Percentiles rank a stretch among this genome's conserved stretches.
Conservation (phyloP, 2,329 filamentous ascomycete genomes). For the Colletotrichum tropicale region DNA sequence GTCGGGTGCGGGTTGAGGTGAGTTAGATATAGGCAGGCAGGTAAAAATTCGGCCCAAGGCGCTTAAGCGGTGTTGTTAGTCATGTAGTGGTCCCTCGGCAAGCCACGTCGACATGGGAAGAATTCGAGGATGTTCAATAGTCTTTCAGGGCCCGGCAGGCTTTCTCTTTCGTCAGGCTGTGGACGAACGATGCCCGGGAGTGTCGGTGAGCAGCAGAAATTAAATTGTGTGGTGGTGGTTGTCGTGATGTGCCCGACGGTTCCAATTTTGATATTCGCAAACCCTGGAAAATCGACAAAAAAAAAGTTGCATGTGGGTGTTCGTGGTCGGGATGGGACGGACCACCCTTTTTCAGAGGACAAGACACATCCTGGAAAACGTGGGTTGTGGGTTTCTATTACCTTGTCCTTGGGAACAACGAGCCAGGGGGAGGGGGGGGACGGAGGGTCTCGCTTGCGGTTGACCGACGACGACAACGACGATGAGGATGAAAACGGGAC, state of each 20-base stretch:
- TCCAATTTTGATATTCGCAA: background rate
- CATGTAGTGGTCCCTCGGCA: background rate
- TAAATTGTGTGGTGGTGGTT: background rate
- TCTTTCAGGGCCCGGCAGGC: background rate
- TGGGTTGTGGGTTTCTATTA: conserved; percentile 14
- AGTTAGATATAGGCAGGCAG: background rate
- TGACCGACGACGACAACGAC: background rate
- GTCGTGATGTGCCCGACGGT: background rate
- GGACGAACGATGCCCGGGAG: background rate
- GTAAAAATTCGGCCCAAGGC: background rate
- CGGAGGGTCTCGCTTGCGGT: background rate
- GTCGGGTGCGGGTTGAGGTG: background rate
- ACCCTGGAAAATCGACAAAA: background rate
- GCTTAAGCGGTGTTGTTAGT: background rate
- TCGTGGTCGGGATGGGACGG: background rate
- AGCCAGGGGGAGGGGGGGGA: background rate
- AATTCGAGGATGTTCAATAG: background rate
- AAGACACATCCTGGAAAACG: background rate
- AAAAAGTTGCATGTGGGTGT: background rate
- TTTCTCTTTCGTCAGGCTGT: background rate
- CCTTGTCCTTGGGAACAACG: background rate
- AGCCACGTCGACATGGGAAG: background rate
- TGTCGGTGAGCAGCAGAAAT: background rate
- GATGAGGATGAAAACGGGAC: background rate
- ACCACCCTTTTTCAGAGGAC: background rate